Conservation (phyloP, 1,284 basidiomycete species). For the Boletus sp. region DNA sequence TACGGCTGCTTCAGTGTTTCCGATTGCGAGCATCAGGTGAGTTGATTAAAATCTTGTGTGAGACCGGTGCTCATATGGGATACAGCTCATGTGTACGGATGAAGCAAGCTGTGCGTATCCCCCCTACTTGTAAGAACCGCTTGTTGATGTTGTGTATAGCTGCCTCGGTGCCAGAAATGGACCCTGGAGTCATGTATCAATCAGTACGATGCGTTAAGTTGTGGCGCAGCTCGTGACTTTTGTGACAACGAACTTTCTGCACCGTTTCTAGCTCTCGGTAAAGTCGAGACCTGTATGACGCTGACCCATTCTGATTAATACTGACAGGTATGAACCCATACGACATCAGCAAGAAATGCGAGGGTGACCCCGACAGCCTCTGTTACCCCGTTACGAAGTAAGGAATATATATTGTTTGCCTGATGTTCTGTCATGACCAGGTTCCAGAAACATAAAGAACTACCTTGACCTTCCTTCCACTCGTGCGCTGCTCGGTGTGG, state of each 20-base stretch:
- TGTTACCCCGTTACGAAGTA: slow-evolving; percentile 52
- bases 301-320: slow-evolving; percentile 28
- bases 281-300: neutral
- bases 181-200: slow-evolving; percentile 39
- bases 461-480: slow-evolving; percentile 45
- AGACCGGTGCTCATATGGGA: slow-evolving; percentile 13
- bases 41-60: neutral
- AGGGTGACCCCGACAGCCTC: slow-evolving; percentile 30
- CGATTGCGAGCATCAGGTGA: slow-evolving; percentile 30
- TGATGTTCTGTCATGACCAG: neutral
- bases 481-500: slow-evolving; percentile 57
- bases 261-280: slow-evolving; percentile 39
- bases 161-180: slow-evolving; percentile 50
- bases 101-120: slow-evolving; percentile 42
- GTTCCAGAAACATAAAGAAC: slow-evolving; percentile 41
- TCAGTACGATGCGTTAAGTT: slow-evolving; percentile 49
- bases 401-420: slow-evolving; percentile 1
- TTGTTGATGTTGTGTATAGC: slow-evolving; percentile 24
- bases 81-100: slow-evolving; percentile 43
- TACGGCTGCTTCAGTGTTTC: slow-evolving; percentile 44
- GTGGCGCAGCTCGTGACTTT: slow-evolving; percentile 38
- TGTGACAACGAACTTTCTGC: slow-evolving; percentile 37
- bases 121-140: neutral
- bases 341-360: slow-evolving; percentile 60
- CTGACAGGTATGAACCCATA: slow-evolving; percentile 36